Conservation (phyloP, 805 yeast species). For the Lipomyces starkeyi region DNA sequence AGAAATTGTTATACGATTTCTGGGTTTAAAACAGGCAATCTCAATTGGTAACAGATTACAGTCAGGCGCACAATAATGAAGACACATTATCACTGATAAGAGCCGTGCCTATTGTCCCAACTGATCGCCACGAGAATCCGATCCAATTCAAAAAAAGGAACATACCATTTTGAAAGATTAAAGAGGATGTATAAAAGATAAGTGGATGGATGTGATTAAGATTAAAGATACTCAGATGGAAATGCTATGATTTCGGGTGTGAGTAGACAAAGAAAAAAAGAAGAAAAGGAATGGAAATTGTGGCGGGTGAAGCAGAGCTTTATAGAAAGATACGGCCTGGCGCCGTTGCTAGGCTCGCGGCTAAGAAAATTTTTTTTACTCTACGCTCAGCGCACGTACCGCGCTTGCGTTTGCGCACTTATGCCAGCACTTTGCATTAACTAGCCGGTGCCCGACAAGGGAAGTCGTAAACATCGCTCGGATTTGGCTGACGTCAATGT, state of each 20-base stretch:
- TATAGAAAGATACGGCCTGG: slow-evolving; percentile 17
- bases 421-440: neutral
- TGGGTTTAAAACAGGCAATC: too few species aligned
- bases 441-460: neutral
- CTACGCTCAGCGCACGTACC: neutral
- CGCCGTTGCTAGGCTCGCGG: slow-evolving; percentile 5
- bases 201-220: neutral
- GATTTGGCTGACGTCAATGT: neutral
- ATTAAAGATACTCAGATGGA: slow-evolving; percentile 47
- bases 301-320: slow-evolving; percentile 21
- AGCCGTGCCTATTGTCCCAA: neutral
- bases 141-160: slow-evolving; percentile 11
- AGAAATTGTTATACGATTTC: neutral
- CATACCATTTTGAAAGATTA: slow-evolving; percentile 43
- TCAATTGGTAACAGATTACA: neutral
- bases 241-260: slow-evolving; percentile 52
- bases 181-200: neutral
- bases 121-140: neutral
- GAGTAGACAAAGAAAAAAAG: slow-evolving; percentile 49
- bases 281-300: slow-evolving; percentile 35
- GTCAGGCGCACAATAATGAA: too few species aligned
- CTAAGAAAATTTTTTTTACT: slow-evolving; percentile 13
- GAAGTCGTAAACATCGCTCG: neutral
- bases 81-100: neutral
- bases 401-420: neutral